A percentile compares a stretch with the other conserved stretches of the same genome.
Conservation (phyloP, 805 yeast species). For the Candida pini region DNA sequence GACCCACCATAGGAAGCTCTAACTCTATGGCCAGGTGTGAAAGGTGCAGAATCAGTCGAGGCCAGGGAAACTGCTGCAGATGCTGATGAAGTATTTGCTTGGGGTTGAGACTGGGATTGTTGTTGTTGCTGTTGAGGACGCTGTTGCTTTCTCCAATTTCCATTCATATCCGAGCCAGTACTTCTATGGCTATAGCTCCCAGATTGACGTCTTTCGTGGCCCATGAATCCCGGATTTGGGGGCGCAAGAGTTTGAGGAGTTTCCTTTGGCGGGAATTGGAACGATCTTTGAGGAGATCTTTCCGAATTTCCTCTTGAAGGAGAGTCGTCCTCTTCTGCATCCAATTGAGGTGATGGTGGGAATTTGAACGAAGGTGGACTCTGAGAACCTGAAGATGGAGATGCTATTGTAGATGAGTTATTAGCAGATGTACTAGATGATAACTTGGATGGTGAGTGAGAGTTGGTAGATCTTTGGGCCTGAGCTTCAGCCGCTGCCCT, state of each 20-base stretch:
- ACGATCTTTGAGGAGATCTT: conserved; percentile 42
- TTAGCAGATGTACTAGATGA: conserved; percentile 10
- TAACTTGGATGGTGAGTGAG: conserved; percentile 27
- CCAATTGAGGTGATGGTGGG: conserved; percentile 35
- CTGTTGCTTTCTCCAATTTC: conserved; percentile 64
- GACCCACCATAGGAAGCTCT: conserved; percentile 69
- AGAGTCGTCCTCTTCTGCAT: conserved; percentile 7
- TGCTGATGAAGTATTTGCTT: conserved; percentile 4
- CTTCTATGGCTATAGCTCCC: conserved; percentile 35
- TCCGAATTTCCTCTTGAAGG: conserved; percentile 13
- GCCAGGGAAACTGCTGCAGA: too few species aligned
- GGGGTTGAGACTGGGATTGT: conserved; percentile 5
- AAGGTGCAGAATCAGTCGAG: conserved; percentile 29
- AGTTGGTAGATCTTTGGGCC: conserved; percentile 50
- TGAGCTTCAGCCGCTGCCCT: conserved; percentile 93
- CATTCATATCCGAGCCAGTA: conserved; percentile 41
- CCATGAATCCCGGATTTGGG: conserved; percentile 47
- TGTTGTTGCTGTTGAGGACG: conserved; percentile 25
- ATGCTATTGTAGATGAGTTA: conserved; percentile 1
- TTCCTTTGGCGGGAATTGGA: conserved; percentile 61
- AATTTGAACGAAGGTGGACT: conserved; percentile 45
- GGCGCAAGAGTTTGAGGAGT: conserved; percentile 34
- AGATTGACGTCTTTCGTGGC: conserved; percentile 38
- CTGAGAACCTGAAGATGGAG: background rate
- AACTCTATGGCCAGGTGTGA: conserved; percentile 75